A percentile compares a stretch with the other conserved stretches of the same genome.
These are phyloP conservation scores for Spinacia oleracea DNA, from an alignment of 179 eudicot genomes.

Conservation along the genomic window DNA sequence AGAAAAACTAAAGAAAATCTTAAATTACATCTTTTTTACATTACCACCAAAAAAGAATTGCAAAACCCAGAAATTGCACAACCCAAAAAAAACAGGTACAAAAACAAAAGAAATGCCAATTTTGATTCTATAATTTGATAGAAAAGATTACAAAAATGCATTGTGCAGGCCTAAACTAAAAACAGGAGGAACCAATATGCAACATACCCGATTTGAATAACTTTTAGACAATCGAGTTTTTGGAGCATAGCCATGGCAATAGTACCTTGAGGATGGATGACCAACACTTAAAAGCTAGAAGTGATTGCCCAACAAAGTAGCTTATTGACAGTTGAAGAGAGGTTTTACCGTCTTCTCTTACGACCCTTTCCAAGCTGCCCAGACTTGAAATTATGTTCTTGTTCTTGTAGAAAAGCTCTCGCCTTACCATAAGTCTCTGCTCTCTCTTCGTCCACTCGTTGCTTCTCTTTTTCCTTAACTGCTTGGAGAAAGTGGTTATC, in stretches of 20 bases:
- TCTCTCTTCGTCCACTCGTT: slow-evolving; percentile 59
- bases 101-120: no score
- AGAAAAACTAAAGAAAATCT: no score
- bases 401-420: slow-evolving; percentile 90
- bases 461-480: slow-evolving; percentile 65
- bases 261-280: neutral
- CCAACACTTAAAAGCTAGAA: neutral
- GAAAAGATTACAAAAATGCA: no score
- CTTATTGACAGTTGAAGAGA: neutral
- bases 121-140: no score
- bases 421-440: slow-evolving; percentile 74
- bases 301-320: neutral
- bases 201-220: neutral
- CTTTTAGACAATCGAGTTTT: neutral
- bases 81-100: no score
- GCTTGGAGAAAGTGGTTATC: slow-evolving; percentile 72
- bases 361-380: slow-evolving; percentile 88
- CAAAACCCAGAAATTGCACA: no score
- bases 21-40: no score
- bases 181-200: neutral
- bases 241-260: no score
- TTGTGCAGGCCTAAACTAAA: neutral
- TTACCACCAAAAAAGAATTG: no score
- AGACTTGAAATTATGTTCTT: slow-evolving; percentile 87
- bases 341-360: slow-evolving; percentile 55